A percentile compares a stretch with the other conserved stretches of the same genome.
Conservation (phyloP, 1,284 basidiomycete species). For the Rhodotorula sp. region DNA sequence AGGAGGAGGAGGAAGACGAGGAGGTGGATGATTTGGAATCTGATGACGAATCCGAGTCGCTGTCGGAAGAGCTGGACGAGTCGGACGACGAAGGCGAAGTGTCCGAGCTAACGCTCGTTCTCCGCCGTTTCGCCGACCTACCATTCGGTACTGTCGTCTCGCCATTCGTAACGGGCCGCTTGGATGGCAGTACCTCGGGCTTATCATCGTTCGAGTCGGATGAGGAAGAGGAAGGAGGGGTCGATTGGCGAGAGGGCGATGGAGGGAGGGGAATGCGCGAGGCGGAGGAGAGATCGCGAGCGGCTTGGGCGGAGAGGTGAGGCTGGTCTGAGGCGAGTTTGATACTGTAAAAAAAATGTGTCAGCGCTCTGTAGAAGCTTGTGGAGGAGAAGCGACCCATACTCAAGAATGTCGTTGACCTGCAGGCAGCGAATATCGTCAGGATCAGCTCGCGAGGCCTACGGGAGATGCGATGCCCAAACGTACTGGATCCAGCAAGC, state of each 20-base stretch:
- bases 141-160: neutral
- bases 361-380: neutral
- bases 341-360: conserved; percentile 5
- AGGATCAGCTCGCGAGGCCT: too few relatives aligned
- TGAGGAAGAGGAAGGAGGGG: neutral
- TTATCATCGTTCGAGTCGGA: neutral
- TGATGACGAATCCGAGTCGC: neutral
- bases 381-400: neutral
- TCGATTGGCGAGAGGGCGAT: neutral
- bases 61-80: neutral
- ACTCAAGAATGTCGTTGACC: conserved; percentile 37
- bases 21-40: neutral
- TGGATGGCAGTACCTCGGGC: neutral
- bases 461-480: neutral
- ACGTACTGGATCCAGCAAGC: conserved; percentile 29
- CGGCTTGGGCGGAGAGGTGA: neutral
- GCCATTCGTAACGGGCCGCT: conserved; percentile 5
- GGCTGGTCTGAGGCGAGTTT: neutral
- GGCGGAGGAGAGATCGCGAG: neutral
- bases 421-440: neutral
- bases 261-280: neutral
- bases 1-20: neutral
- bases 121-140: conserved; percentile 2
- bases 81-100: conserved; percentile 1
- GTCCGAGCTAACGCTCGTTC: neutral